Percentiles rank a stretch among this genome's conserved stretches.
Evolutionary conservation across 257 asterid species (phyloP).

Genomic region (Penstemon barbatus): DNA sequence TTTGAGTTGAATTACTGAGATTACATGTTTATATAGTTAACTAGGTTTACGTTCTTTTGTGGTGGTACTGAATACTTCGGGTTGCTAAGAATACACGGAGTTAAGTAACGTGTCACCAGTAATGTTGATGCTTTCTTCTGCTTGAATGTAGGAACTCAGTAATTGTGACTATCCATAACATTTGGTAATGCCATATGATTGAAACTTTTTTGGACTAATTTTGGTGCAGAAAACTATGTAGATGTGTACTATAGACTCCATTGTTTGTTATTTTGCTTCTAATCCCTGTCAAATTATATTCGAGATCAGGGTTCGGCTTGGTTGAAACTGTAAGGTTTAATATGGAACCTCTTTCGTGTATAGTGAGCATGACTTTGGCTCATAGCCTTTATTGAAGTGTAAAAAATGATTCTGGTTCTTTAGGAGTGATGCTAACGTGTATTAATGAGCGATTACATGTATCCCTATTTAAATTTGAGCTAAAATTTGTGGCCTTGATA

Average conservation of each 20-base stretch:
- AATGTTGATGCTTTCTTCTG: neutral
- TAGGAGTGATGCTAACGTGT: constrained; percentile 1
- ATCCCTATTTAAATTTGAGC: constrained; percentile 9
- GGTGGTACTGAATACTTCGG: neutral
- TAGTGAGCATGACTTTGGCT: neutral
- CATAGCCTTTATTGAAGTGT: constrained; percentile 12
- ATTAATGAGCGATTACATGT: constrained; percentile 9
- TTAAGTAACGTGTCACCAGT: neutral
- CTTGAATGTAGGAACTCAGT: neutral
- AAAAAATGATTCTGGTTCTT: constrained; percentile 9
- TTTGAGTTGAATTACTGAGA: constrained; percentile 29
- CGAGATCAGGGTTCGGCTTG: constrained; percentile 5
- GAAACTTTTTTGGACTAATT: constrained; percentile 3
- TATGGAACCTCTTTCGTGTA: constrained; percentile 9
- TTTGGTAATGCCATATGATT: constrained; percentile 17
- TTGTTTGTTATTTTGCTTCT: constrained; percentile 22
- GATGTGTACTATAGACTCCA: neutral
- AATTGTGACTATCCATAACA: neutral
- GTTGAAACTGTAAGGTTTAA: neutral
- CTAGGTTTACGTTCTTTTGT: constrained; percentile 20
- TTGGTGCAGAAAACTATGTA: constrained; percentile 7
- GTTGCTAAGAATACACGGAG: constrained; percentile 21
- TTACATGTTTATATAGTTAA: constrained; percentile 13
- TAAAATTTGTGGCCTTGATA: constrained; percentile 13
- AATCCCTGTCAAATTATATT: neutral